These are phyloP conservation scores for Botrytis hyacinthi DNA, from an alignment of 2,329 filamentous ascomycete species.

Conservation along the genomic window DNA sequence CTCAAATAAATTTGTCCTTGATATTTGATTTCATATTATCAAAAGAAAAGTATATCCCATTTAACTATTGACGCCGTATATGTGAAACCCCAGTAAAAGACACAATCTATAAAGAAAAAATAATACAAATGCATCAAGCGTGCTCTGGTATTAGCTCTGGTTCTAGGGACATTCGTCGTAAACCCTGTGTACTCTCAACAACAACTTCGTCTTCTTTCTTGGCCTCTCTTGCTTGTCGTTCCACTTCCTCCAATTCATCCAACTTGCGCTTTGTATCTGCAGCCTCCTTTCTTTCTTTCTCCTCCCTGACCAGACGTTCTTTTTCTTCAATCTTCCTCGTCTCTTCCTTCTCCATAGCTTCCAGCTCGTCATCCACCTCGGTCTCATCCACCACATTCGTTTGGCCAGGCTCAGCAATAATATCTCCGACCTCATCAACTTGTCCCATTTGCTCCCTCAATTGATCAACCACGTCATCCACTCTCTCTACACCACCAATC, in stretches of 20 bases:
- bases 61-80: background rate
- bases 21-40: background rate
- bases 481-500: constrained; percentile 72
- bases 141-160: constrained; percentile 25
- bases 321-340: constrained; percentile 46
- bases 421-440: constrained; percentile 76
- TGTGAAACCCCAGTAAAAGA: background rate
- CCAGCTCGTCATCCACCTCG: constrained; percentile 86
- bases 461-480: constrained; percentile 72
- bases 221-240: constrained; percentile 26
- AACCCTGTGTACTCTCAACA: constrained; percentile 25
- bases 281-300: constrained; percentile 34
- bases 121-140: background rate
- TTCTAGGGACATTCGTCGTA: constrained; percentile 32
- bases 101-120: background rate
- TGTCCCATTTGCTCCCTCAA: constrained; percentile 77
- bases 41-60: background rate
- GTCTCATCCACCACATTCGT: constrained; percentile 70
- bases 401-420: constrained; percentile 62
- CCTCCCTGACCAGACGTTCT: constrained; percentile 32
- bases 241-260: constrained; percentile 33
- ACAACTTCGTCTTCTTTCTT: constrained; percentile 23
- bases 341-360: constrained; percentile 59
- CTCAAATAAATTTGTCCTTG: background rate
- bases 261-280: constrained; percentile 36